Percentiles rank a stretch among this genome's conserved stretches.
phyloP scores from a whole-genome alignment of 2,329 filamentous ascomycete species.

The Botryotinia calthae region DNA sequence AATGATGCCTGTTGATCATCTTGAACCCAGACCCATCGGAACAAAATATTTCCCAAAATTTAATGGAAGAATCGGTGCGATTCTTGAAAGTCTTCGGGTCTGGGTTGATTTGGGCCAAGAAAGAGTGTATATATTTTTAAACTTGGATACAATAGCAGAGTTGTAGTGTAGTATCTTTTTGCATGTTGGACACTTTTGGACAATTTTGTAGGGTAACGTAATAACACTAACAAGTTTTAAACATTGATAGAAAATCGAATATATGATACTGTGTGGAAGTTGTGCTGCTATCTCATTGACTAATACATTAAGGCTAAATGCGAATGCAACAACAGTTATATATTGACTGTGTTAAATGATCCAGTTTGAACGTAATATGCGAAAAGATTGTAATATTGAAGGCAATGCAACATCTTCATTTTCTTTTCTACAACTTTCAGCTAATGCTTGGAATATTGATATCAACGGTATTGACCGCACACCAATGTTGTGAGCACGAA shows the following conservation, averaged over 20 bases:
- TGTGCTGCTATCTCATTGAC: neutral
- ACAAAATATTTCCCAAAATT: neutral
- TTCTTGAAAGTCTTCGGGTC: neutral
- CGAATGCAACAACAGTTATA: neutral
- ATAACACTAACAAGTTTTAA: neutral
- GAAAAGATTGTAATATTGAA: neutral
- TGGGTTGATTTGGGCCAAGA: neutral
- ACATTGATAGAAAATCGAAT: neutral
- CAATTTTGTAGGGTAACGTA: neutral
- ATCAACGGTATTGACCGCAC: neutral
- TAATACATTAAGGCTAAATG: neutral
- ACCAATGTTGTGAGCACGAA: neutral
- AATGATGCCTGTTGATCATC: constrained; percentile 3
- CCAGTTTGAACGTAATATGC: neutral
- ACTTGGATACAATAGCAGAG: neutral
- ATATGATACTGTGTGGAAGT: neutral
- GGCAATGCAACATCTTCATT: neutral
- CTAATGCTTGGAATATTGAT: neutral
- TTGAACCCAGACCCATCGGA: neutral
- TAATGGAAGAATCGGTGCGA: neutral
- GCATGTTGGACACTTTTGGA: neutral
- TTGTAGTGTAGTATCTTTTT: neutral
- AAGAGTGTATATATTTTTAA: neutral
- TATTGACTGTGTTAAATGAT: neutral
- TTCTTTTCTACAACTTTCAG: neutral